phyloP scores from a whole-genome alignment of 202 grass and related monocot genomes.

The Panicum hallii region DNA sequence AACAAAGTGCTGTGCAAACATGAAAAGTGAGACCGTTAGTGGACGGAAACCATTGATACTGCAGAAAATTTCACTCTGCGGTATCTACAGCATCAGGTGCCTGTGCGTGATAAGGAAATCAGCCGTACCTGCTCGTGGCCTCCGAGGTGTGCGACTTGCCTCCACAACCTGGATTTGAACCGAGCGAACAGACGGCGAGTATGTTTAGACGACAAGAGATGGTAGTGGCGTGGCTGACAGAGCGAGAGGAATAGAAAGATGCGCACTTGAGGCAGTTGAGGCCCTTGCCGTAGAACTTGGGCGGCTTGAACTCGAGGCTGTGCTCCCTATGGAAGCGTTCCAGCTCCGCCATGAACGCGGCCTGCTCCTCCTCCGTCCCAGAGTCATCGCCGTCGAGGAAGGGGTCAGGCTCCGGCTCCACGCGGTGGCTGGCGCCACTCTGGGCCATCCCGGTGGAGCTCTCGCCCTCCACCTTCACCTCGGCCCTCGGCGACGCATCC shows the following conservation, averaged over 20 bases:
- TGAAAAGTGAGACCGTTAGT: slow-evolving; percentile 3
- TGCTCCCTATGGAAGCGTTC: slow-evolving; percentile 87
- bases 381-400: slow-evolving; percentile 94
- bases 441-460: slow-evolving; percentile 36
- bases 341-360: slow-evolving; percentile 88
- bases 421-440: slow-evolving; percentile 49
- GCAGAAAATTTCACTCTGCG: neutral
- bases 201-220: slow-evolving; percentile 24
- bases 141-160: slow-evolving; percentile 92
- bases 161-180: slow-evolving; percentile 85
- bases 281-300: slow-evolving; percentile 97
- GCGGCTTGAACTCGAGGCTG: slow-evolving; percentile 90
- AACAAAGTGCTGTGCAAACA: neutral
- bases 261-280: slow-evolving; percentile 98
- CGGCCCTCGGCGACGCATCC: slow-evolving; percentile 51
- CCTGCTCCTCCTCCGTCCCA: slow-evolving; percentile 89
- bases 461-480: slow-evolving; percentile 57
- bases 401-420: slow-evolving; percentile 46
- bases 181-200: slow-evolving; percentile 6
- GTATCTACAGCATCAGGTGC: slow-evolving; percentile 12
- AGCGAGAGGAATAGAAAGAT: slow-evolving; percentile 15
- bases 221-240: slow-evolving; percentile 10
- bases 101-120: slow-evolving; percentile 15
- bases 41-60: neutral
- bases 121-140: slow-evolving; percentile 83